Conservation (phyloP, 805 yeast species). For the Saccharomycopsis oosterbeekiorum region DNA sequence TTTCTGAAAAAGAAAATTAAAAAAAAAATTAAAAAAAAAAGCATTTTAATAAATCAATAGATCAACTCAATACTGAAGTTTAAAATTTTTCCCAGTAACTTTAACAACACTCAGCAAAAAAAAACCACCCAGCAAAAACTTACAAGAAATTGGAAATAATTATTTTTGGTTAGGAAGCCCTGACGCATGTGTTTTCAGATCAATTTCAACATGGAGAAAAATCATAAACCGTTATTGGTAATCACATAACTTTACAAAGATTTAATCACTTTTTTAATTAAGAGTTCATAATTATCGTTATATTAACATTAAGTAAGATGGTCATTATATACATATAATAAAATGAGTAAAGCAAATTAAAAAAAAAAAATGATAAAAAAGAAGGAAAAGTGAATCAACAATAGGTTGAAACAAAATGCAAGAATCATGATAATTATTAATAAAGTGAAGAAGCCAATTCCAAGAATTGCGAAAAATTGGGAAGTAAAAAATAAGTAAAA, state of each 20-base stretch:
- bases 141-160: neutral
- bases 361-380: neutral
- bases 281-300: neutral
- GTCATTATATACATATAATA: neutral
- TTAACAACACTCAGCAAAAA: neutral
- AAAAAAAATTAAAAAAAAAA: too few species aligned
- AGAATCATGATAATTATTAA: neutral
- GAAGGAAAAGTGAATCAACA: neutral
- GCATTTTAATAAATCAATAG: neutral
- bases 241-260: neutral
- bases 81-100: neutral
- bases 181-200: neutral
- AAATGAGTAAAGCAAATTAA: neutral
- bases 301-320: neutral
- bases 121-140: neutral
- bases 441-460: too few species aligned
- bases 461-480: too few species aligned
- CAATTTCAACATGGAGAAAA: neutral
- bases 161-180: neutral
- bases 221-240: too few species aligned
- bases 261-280: neutral
- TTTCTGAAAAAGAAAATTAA: too few species aligned
- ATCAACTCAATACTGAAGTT: neutral
- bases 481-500: too few species aligned
- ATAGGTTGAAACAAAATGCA: neutral